Conservation (phyloP, 2,329 filamentous ascomycete genomes). For the Apiospora phragmitis region DNA sequence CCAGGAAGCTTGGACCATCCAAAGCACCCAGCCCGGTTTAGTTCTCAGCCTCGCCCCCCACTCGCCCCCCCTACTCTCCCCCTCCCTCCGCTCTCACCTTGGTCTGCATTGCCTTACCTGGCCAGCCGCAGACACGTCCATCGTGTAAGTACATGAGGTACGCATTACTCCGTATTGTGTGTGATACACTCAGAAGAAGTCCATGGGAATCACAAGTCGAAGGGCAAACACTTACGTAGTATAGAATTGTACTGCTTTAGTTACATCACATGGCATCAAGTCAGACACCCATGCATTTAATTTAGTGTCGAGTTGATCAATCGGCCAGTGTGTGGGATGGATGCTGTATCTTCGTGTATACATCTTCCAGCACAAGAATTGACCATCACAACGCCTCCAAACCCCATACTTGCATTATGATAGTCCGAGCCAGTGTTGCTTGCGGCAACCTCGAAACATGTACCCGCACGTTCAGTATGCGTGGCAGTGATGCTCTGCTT, state of each 20-base stretch:
- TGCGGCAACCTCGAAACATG: background rate
- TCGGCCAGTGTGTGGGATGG: background rate
- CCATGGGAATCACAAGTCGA: background rate
- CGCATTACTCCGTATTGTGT: background rate
- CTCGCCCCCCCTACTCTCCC: background rate
- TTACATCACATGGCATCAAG: background rate
- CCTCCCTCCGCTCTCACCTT: background rate
- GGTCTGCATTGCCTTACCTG: background rate
- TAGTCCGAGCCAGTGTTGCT: background rate
- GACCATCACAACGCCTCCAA: background rate
- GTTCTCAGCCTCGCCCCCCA: constrained; percentile 1
- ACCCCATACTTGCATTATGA: background rate
- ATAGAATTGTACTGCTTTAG: background rate
- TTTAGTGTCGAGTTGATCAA: background rate
- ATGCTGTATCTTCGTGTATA: background rate
- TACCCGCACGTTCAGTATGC: background rate
- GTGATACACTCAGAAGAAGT: background rate
- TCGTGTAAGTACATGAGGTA: background rate
- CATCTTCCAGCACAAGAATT: background rate
- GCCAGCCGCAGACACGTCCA: background rate
- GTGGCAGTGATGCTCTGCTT: background rate
- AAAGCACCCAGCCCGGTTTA: background rate
- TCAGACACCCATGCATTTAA: background rate
- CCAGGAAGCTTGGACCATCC: constrained; percentile 6
- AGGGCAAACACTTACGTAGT: background rate